Evolutionary conservation across 495 filamentous ascomycete species (phyloP).

Genomic region (Apiosordaria backusii): DNA sequence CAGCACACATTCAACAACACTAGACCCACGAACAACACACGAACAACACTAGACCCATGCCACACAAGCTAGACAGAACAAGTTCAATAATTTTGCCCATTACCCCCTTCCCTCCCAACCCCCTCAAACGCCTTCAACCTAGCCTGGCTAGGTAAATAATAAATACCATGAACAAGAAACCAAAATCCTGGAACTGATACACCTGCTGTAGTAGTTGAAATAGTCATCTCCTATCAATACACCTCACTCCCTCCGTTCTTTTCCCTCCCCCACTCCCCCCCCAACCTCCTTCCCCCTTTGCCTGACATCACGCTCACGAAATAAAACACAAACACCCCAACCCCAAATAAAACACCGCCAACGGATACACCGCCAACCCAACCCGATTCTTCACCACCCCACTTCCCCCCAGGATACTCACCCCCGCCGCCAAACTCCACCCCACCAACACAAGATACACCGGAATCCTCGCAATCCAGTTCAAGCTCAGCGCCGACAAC

Average conservation of each 20-base stretch:
- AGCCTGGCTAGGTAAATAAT: too few species aligned
- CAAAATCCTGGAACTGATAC: background rate
- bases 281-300: background rate
- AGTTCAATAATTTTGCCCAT: too few species aligned
- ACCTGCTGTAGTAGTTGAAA: background rate
- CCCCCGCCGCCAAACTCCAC: slow-evolving; percentile 91
- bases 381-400: slow-evolving; percentile 94
- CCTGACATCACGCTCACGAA: slow-evolving; percentile 61
- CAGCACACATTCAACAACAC: too few species aligned
- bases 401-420: slow-evolving; percentile 93
- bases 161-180: too few species aligned
- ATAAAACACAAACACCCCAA: slow-evolving; percentile 96
- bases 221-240: background rate
- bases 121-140: too few species aligned
- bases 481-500: slow-evolving; percentile 75
- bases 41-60: too few species aligned
- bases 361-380: slow-evolving; percentile 88
- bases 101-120: too few species aligned
- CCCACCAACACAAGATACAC: slow-evolving; percentile 82
- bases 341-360: slow-evolving; percentile 93
- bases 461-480: slow-evolving; percentile 75
- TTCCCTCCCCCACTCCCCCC: background rate
- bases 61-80: too few species aligned
- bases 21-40: too few species aligned
- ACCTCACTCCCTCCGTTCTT: background rate